Conservation (phyloP, 257 asterid species). For the Solanum peruvianum region DNA sequence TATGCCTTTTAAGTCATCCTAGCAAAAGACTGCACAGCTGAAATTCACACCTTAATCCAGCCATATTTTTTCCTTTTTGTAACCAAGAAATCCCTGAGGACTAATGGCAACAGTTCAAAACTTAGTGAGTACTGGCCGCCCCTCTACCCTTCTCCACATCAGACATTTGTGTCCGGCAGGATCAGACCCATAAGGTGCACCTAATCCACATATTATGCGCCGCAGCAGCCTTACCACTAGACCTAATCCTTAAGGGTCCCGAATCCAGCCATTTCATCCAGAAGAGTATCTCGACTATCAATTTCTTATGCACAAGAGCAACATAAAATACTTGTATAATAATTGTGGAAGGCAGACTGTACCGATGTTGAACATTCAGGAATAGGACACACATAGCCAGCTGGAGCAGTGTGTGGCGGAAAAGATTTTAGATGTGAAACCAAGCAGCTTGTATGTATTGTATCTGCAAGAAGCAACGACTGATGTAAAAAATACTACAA, state of each 20-base stretch:
- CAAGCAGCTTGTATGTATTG: slow-evolving; percentile 66
- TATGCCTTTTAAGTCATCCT: neutral
- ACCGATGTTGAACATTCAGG: slow-evolving; percentile 59
- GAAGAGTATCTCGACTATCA: neutral
- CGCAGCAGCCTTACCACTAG: neutral
- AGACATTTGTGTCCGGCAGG: neutral
- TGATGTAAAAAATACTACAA: neutral
- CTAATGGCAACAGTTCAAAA: neutral
- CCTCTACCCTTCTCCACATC: neutral
- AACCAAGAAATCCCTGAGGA: neutral
- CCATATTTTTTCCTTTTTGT: neutral
- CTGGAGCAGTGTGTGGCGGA: slow-evolving; percentile 76
- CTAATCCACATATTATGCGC: neutral
- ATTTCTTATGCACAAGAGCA: neutral
- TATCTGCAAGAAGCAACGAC: slow-evolving; percentile 35
- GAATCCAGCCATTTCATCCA: neutral
- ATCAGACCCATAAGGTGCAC: neutral
- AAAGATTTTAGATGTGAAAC: slow-evolving; percentile 70
- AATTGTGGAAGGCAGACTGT: slow-evolving; percentile 6
- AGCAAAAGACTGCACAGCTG: neutral
- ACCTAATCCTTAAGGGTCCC: neutral
- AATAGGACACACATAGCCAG: slow-evolving; percentile 69
- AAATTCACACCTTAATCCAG: neutral
- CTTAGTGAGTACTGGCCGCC: neutral
- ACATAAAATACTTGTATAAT: neutral